These are phyloP conservation scores for Sherardia arvensis DNA, from an alignment of 257 asterid species.

Conservation along the genomic window DNA sequence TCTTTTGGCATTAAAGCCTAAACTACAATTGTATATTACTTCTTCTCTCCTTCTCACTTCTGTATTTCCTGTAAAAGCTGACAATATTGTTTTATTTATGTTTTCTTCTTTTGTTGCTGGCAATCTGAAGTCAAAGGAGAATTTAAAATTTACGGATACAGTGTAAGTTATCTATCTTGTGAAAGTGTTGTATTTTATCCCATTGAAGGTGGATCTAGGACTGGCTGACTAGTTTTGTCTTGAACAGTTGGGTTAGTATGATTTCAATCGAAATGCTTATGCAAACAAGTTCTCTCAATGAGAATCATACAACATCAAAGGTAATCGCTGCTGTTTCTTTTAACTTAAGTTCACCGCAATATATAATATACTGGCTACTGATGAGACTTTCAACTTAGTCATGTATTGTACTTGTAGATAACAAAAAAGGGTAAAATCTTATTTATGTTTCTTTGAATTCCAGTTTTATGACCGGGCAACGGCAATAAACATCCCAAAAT, in stretches of 20 bases:
- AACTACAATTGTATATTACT: neutral
- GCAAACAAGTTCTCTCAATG: constrained; percentile 26
- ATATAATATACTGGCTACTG: neutral
- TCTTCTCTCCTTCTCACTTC: neutral
- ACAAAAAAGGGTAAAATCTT: constrained; percentile 1
- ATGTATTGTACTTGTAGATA: constrained; percentile 2
- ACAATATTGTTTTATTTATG: constrained; percentile 9
- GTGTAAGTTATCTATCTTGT: constrained; percentile 44
- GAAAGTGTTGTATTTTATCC: constrained; percentile 8
- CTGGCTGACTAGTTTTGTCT: constrained; percentile 11
- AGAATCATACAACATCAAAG: constrained; percentile 38
- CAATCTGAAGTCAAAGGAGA: constrained; percentile 39
- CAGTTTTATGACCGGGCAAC: constrained; percentile 59
- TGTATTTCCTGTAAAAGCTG: constrained; percentile 4
- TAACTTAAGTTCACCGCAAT: neutral
- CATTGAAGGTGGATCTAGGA: constrained; percentile 14
- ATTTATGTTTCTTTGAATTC: constrained; percentile 17
- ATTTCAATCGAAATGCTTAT: constrained; percentile 37
- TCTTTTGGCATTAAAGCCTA: neutral
- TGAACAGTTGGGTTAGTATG: constrained; percentile 74
- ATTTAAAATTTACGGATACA: constrained; percentile 45
- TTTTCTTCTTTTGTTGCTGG: constrained; percentile 16
- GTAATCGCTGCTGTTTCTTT: constrained; percentile 25
- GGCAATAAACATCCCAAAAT: constrained; percentile 54
- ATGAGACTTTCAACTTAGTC: constrained; percentile 1